Evolutionary conservation across 2,329 filamentous ascomycete genomes (phyloP), one percentile per base, ranked within the genome.

Genomic region (Cladorrhinum sp.): DNA sequence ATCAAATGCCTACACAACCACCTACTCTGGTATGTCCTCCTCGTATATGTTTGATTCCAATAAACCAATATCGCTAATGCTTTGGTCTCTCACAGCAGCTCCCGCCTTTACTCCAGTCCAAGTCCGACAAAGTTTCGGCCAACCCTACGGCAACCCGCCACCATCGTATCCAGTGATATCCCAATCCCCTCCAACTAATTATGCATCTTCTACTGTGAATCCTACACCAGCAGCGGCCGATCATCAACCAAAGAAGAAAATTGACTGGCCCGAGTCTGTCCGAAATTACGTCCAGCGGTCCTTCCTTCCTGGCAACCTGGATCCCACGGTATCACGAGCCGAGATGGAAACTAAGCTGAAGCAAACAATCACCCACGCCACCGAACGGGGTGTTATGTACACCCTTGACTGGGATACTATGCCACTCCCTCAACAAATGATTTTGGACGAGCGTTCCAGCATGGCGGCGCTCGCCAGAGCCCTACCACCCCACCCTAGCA

Each of bases 261-360:
- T 89, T 69, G 85, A 89, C 68, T 98, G 92, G 88, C 88, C 92
- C 29, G 79, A 85, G 49, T 85, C 88, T n/a, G 91, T 98, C 62
- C 90, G 92, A 68, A 81, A 83, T 66, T 98, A 97, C 77, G 93
- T 98, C 29, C 89, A 92, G 70, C 87, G 92, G 70, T 93, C 92
- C 24, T 98, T 98, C 73, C 86, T 90, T 55, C 84, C 86, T 24
- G 84, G 86, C 61, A 90, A 92, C 71, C 79, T 87, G 65, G 82
- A 90, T 64, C 70, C 82, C 4, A 81, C 83, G 41, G 84, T 93
- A 50, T 74, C 78, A 55, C 83, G 84, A 57, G 70, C 81, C 57
- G 92, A 96, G 60, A 89, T 97, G 81, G 90, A 96, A 74, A 79
- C 81, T 62, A 96, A 92, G 71, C 79, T 99, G 65, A 96, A 93